A percentile compares a stretch with the other conserved stretches of the same genome.
These are phyloP conservation scores for Sporisorium graminicola DNA, from an alignment of 1,284 basidiomycete genomes.

Conservation along the genomic window DNA sequence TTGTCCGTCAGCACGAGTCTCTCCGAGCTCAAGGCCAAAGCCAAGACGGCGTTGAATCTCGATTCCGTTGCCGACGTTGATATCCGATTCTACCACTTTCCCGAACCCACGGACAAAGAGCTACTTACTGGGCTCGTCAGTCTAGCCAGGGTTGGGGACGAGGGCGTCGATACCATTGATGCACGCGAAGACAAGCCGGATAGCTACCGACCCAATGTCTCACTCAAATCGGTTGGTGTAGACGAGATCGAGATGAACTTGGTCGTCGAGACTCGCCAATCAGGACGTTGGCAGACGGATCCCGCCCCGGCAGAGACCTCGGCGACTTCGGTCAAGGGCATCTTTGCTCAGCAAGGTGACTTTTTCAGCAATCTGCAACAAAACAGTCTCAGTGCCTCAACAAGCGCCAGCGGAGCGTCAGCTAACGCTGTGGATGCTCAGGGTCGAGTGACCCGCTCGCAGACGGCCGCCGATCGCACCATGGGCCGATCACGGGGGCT, in stretches of 20 bases:
- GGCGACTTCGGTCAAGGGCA: slow-evolving; percentile 35
- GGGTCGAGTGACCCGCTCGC: slow-evolving; percentile 58
- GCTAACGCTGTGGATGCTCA: slow-evolving; percentile 15
- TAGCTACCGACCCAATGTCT: slow-evolving; percentile 45
- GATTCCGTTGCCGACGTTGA: slow-evolving; percentile 39
- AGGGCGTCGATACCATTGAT: slow-evolving; percentile 60
- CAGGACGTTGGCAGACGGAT: slow-evolving; percentile 61
- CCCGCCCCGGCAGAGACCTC: slow-evolving; percentile 22
- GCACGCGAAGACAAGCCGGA: slow-evolving; percentile 53
- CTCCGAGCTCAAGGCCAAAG: slow-evolving; percentile 51
- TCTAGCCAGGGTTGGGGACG: slow-evolving; percentile 19
- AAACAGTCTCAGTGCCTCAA: slow-evolving; percentile 10
- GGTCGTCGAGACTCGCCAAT: slow-evolving; percentile 63
- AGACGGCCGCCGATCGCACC: slow-evolving; percentile 47
- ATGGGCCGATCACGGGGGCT: slow-evolving; percentile 75
- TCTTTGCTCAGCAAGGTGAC: slow-evolving; percentile 56
- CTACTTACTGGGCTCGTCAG: slow-evolving; percentile 21
- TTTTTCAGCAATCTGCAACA: slow-evolving; percentile 54
- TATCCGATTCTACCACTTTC: slow-evolving; percentile 51
- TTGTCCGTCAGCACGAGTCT: slow-evolving; percentile 59
- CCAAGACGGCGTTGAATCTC: slow-evolving; percentile 48
- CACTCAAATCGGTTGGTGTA: slow-evolving; percentile 54
- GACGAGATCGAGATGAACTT: slow-evolving; percentile 63
- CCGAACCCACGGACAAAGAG: slow-evolving; percentile 34
- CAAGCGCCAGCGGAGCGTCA: slow-evolving; percentile 10